Base-by-base conservation (phyloP, 1,284 basidiomycete species). In the Puccinia polysora region DNA sequence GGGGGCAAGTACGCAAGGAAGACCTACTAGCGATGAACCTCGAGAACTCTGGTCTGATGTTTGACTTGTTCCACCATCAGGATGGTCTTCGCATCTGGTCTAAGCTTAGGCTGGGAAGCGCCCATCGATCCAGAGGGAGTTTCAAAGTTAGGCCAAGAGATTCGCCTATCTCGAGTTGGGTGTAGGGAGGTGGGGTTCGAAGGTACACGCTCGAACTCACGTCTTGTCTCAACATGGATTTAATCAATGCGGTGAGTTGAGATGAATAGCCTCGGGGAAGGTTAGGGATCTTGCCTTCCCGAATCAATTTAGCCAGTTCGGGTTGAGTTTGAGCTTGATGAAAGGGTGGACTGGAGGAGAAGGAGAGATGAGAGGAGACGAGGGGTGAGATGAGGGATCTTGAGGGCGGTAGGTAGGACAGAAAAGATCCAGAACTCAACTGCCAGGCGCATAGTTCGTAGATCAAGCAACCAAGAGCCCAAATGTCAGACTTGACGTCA, bases 401-500 rank as follows among this genome's bases (percentile, higher is more conserved):
- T n/a, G n/a, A n/a, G n/a, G n/a, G n/a, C n/a, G n/a, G n/a, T n/a
- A 36, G 30, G 18, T 25, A 4, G 2, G 20, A 40, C 12, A 10
- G 6, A 40, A 32, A n/a, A n/a, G n/a, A n/a, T n/a, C n/a, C n/a
- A 7, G 25, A 4, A 73, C 68, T 32, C 60, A 59, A 84, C 83
- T 89, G 88, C 65, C 91, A 83, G 0, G 94, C 91, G 76, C 94
- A 97, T 62, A 97, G 85, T 81, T 97, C 94, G 80, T 90, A 97
- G 45, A 97, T 90, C 49, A 97, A 84, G 80, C 95, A 98, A 0
- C 94, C 95, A 40, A 97, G 84, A 12, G 91, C 94, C 95, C 95
- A 98, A 62, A 98, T 96, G 78, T 98, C 94, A 0, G 90, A 93
- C 81, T 97, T 97, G 23, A 90, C 89, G 81, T 97, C 95, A 81